Evolutionary conservation across 2,329 filamentous ascomycete species (phyloP).

Genomic region (Chrysoporthe cubensis): DNA sequence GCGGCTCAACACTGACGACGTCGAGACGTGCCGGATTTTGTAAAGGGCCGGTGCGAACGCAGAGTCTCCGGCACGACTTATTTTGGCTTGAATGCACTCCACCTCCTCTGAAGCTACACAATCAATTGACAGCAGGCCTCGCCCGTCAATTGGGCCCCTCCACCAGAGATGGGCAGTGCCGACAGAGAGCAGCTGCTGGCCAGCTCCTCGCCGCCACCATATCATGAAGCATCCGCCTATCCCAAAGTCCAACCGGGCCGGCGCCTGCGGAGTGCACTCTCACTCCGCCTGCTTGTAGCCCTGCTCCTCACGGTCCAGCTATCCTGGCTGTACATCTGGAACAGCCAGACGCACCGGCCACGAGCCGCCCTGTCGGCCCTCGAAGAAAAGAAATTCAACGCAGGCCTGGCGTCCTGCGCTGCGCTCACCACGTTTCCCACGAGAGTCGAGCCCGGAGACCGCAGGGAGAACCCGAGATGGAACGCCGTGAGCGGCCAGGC

Average conservation of each 20-base stretch:
- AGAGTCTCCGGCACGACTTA: not conserved
- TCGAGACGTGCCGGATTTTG: not conserved
- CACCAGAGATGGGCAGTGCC: not conserved
- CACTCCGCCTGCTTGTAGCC: slow-evolving; percentile 6
- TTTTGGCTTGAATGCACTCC: not conserved
- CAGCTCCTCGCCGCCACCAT: slow-evolving; percentile 20
- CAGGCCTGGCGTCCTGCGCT: slow-evolving; percentile 20
- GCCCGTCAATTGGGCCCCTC: not conserved
- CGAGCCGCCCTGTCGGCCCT: not conserved
- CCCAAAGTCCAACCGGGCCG: slow-evolving; percentile 15
- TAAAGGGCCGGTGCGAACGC: not conserved
- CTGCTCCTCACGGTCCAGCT: slow-evolving; percentile 1
- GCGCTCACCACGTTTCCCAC: slow-evolving; percentile 15
- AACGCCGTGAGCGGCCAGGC: slow-evolving; percentile 43
- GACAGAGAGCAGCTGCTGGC: slow-evolving; percentile 4
- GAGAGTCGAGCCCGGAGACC: slow-evolving; percentile 16
- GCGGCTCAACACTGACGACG: not conserved
- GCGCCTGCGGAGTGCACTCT: slow-evolving; percentile 11
- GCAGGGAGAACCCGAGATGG: slow-evolving; percentile 44
- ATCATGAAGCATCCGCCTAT: slow-evolving; percentile 24
- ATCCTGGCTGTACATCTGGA: slow-evolving; percentile 14
- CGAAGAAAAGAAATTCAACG: slow-evolving; percentile 24
- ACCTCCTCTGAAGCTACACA: not conserved
- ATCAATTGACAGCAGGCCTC: not conserved
- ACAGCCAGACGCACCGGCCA: not conserved